phyloP scores from a whole-genome alignment of 2,329 filamentous ascomycete species.

The Herpotrichia juniperi region DNA sequence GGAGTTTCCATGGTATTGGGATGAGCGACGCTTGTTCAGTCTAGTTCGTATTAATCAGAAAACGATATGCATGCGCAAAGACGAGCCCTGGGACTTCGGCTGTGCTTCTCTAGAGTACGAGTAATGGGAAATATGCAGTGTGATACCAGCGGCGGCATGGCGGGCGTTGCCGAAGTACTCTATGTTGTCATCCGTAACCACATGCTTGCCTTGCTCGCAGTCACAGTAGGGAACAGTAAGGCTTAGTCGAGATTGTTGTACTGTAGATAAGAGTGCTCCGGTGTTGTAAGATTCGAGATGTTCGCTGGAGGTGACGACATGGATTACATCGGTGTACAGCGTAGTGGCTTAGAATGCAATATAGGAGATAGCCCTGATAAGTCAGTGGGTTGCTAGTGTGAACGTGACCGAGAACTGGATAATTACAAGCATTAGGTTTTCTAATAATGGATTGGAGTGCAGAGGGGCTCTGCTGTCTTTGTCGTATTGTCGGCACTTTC shows the following conservation, averaged over 20 bases:
- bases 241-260: too few species aligned
- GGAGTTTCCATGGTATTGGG: conserved; percentile 3
- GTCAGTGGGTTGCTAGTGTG: not conserved
- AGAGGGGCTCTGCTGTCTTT: conserved; percentile 16
- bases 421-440: conserved; percentile 3
- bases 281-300: not conserved
- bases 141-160: conserved; percentile 10
- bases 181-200: not conserved
- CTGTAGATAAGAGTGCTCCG: too few species aligned
- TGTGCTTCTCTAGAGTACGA: conserved; percentile 5
- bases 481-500: conserved; percentile 7
- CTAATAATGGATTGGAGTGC: conserved; percentile 16
- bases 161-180: conserved; percentile 1
- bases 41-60: too few species aligned
- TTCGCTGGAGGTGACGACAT: not conserved
- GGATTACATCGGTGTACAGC: not conserved
- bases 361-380: not conserved
- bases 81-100: conserved; percentile 1
- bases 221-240: too few species aligned
- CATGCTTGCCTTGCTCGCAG: too few species aligned
- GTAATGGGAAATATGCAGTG: not conserved
- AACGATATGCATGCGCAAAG: conserved; percentile 2
- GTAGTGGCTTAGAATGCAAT: not conserved
- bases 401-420: not conserved
- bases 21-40: too few species aligned